These are phyloP conservation scores for Stentor coeruleus DNA, from an alignment of 73 alveolate genomes.

Conservation along the genomic window DNA sequence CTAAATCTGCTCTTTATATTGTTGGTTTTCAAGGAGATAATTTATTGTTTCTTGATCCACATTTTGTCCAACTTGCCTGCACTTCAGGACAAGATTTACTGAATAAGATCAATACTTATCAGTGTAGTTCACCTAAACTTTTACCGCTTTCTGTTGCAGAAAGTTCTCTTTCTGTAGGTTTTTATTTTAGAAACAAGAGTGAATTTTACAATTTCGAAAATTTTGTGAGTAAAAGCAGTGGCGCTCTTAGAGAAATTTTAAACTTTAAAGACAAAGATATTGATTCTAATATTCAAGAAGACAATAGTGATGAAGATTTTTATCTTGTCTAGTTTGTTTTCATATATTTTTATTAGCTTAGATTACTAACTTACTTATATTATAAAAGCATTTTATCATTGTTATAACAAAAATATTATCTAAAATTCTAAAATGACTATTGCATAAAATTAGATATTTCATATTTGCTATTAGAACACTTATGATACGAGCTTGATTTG, in stretches of 20 bases:
- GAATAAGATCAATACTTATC: background rate
- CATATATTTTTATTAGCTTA: too few relatives aligned
- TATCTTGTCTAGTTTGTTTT: too few relatives aligned
- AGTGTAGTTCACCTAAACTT: background rate
- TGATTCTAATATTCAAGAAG: too few relatives aligned
- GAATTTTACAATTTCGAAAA: background rate
- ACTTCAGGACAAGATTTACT: slow-evolving; percentile 24
- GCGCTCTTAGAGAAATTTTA: background rate
- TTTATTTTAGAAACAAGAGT: slow-evolving; percentile 1
- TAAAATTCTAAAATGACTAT: too few relatives aligned
- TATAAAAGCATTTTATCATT: too few relatives aligned
- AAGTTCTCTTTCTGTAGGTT: slow-evolving; percentile 4
- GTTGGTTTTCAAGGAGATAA: slow-evolving; percentile 71
- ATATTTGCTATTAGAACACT: too few relatives aligned
- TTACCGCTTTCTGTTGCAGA: background rate
- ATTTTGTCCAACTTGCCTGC: slow-evolving; percentile 64
- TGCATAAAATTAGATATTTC: too few relatives aligned
- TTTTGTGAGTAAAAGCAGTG: background rate
- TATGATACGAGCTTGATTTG: too few relatives aligned
- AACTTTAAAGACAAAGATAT: background rate
- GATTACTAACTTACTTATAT: too few relatives aligned
- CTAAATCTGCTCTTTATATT: slow-evolving; percentile 77
- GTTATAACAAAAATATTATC: too few relatives aligned
- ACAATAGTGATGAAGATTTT: too few relatives aligned
- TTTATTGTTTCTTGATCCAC: slow-evolving; percentile 85